Percentiles rank a stretch among this genome's conserved stretches.
Conservation (phyloP, 2,329 filamentous ascomycete genomes). For the Harringtonia lauricola region DNA sequence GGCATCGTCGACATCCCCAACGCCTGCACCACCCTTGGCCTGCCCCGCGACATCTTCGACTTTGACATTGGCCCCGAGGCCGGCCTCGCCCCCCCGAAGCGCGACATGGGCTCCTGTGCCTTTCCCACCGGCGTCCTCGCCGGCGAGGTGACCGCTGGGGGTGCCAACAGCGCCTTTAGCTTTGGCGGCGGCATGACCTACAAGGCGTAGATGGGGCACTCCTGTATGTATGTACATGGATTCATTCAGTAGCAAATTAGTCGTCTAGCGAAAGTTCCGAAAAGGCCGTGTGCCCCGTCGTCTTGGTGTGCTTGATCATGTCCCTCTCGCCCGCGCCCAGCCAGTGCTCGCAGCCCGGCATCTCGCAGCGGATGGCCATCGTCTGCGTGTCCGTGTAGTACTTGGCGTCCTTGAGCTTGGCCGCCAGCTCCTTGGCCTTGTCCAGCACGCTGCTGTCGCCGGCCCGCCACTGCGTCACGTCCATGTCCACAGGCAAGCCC, state of each 20-base stretch:
- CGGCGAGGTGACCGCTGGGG: slow-evolving; percentile 31
- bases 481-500: slow-evolving; percentile 58
- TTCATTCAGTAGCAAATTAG: neutral
- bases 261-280: slow-evolving; percentile 18
- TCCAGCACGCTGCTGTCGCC: slow-evolving; percentile 57
- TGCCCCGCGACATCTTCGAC: slow-evolving; percentile 91
- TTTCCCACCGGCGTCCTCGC: slow-evolving; percentile 39
- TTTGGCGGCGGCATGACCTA: slow-evolving; percentile 41
- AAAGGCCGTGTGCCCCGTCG: slow-evolving; percentile 45
- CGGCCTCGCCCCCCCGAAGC: slow-evolving; percentile 25
- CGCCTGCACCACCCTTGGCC: slow-evolving; percentile 75
- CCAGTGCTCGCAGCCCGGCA: slow-evolving; percentile 45
- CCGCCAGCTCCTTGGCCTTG: slow-evolving; percentile 53
- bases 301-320: slow-evolving; percentile 50
- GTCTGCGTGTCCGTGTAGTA: slow-evolving; percentile 85
- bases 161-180: slow-evolving; percentile 34
- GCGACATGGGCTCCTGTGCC: slow-evolving; percentile 62
- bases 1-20: slow-evolving; percentile 89
- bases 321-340: slow-evolving; percentile 55
- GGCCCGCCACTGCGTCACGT: slow-evolving; percentile 49
- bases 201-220: slow-evolving; percentile 16
- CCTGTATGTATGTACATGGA: too few species aligned
- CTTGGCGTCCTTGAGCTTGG: slow-evolving; percentile 54
- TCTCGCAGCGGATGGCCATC: slow-evolving; percentile 68
- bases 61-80: slow-evolving; percentile 70